Conservation (phyloP, 768 basidiomycete species). For the Macrolepiota dolichaula region DNA sequence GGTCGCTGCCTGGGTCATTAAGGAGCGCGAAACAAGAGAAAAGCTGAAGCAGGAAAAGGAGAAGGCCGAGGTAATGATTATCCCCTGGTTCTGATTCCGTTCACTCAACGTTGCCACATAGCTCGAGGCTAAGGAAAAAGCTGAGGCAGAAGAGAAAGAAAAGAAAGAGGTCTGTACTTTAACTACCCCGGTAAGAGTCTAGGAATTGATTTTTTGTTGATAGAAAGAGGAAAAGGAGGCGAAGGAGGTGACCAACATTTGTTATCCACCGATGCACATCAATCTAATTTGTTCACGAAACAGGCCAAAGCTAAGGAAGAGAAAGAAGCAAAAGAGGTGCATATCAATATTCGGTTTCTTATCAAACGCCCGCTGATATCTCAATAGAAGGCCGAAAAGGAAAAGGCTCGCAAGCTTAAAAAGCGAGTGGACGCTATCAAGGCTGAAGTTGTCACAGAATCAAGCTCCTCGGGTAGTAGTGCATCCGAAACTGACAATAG, state of each 20-base stretch:
- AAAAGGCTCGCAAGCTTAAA: constrained; percentile 23
- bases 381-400: constrained; percentile 46
- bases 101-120: constrained; percentile 28
- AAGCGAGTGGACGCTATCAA: constrained; percentile 43
- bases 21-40: constrained; percentile 81
- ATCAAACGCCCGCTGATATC: constrained; percentile 20
- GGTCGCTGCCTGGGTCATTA: constrained; percentile 70
- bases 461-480: constrained; percentile 32
- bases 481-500: constrained; percentile 55
- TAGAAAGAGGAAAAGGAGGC: constrained; percentile 20
- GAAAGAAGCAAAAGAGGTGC: constrained; percentile 55
- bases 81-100: constrained; percentile 12
- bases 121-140: constrained; percentile 81
- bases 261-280: background rate
- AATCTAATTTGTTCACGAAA: background rate
- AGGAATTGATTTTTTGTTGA: background rate
- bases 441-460: constrained; percentile 33
- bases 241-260: constrained; percentile 34
- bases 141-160: constrained; percentile 62
- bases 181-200: constrained; percentile 10
- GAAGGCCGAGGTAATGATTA: constrained; percentile 47
- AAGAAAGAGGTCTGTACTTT: constrained; percentile 48
- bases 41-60: constrained; percentile 84
- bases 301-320: constrained; percentile 40
- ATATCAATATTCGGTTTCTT: background rate